Evolutionary conservation across 2,329 filamentous ascomycete genomes (phyloP).

Genomic region (Penicillium frequentans): DNA sequence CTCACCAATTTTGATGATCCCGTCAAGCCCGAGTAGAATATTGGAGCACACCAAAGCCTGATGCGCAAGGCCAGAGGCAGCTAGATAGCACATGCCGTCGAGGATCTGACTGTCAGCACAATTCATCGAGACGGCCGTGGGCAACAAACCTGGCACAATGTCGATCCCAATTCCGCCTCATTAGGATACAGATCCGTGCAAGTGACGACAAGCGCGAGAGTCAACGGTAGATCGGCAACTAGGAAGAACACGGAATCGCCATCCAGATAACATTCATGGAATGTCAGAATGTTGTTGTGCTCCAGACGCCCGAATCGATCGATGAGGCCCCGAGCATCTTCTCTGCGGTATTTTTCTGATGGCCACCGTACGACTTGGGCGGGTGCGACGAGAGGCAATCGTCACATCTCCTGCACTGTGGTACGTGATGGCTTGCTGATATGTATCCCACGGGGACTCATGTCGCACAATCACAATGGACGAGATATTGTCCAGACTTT

Average conservation of each 20-base stretch:
- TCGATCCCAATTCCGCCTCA: slow-evolving; percentile 17
- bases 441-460: too few relatives aligned
- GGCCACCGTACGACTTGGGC: too few relatives aligned
- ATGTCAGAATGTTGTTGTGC: slow-evolving; percentile 5
- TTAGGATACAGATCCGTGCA: slow-evolving; percentile 12
- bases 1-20: slow-evolving; percentile 29
- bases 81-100: too few relatives aligned
- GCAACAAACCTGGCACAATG: slow-evolving; percentile 11
- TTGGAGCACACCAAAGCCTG: slow-evolving; percentile 25
- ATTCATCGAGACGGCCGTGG: not conserved
- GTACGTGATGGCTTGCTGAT: too few relatives aligned
- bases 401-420: too few relatives aligned
- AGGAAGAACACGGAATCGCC: slow-evolving; percentile 8
- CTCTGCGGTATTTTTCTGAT: slow-evolving; percentile 1
- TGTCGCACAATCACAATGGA: too few relatives aligned
- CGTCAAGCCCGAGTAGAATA: slow-evolving; percentile 26
- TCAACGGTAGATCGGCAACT: slow-evolving; percentile 15
- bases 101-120: slow-evolving; percentile 19
- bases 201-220: slow-evolving; percentile 14
- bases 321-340: not conserved
- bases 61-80: slow-evolving; percentile 17
- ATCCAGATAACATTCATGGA: slow-evolving; percentile 13
- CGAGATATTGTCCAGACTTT: too few relatives aligned
- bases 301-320: slow-evolving; percentile 2
- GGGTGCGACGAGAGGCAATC: too few relatives aligned